Evolutionary conservation across 495 filamentous ascomycete genomes (phyloP).

Genomic region (Penicillium arizonense): DNA sequence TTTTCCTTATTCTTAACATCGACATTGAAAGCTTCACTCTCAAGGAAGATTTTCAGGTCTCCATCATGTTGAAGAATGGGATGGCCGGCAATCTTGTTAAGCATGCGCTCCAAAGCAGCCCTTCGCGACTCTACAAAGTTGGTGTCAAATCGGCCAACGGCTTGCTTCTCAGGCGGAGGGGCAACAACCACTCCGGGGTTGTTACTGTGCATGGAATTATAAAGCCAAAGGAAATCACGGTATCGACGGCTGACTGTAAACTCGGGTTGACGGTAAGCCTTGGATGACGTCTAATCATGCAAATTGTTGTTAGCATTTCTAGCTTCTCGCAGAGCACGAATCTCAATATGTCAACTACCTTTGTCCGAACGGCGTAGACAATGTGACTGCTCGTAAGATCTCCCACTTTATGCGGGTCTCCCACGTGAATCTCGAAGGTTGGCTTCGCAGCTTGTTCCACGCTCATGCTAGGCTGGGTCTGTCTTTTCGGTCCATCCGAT

Average conservation of each 20-base stretch:
- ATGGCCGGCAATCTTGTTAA: constrained; percentile 91
- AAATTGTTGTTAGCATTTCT: constrained; percentile 14
- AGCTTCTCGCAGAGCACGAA: background rate
- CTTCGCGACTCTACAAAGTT: constrained; percentile 94
- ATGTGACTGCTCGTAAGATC: constrained; percentile 96
- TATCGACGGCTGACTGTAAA: constrained; percentile 92
- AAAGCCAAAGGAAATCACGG: constrained; percentile 96
- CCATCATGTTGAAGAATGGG: constrained; percentile 89
- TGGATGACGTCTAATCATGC: constrained; percentile 76
- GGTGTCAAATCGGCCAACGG: constrained; percentile 91
- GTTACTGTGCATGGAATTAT: constrained; percentile 87
- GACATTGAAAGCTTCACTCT: constrained; percentile 91
- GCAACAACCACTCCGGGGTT: constrained; percentile 95
- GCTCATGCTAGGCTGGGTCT: constrained; percentile 77
- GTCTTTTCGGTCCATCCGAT: constrained; percentile 46
- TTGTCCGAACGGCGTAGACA: constrained; percentile 92
- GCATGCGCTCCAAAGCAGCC: constrained; percentile 90
- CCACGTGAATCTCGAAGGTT: constrained; percentile 86
- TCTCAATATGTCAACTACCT: constrained; percentile 51
- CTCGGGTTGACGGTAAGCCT: constrained; percentile 86
- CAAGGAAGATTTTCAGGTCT: constrained; percentile 93
- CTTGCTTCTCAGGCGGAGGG: constrained; percentile 96
- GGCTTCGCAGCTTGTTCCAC: constrained; percentile 89
- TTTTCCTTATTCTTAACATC: constrained; percentile 98
- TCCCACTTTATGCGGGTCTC: constrained; percentile 96